phyloP scores from a whole-genome alignment of 148 eudicot genomes.

The Euryodendron excelsum region DNA sequence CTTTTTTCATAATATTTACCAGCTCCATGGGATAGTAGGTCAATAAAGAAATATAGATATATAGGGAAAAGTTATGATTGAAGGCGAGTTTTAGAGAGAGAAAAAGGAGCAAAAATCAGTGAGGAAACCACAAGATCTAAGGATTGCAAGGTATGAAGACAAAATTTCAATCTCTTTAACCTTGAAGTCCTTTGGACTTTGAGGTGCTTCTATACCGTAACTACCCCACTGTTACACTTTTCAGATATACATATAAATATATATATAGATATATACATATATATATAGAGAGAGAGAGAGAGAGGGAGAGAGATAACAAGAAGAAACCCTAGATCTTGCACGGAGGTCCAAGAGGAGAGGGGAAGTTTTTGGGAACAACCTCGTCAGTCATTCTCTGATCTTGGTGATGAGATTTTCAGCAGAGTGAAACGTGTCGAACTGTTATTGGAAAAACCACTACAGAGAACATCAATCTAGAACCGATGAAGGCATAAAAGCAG shows the following conservation, averaged over 20 bases:
- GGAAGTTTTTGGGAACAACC: slow-evolving; percentile 12
- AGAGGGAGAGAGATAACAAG: not conserved
- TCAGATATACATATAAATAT: no score
- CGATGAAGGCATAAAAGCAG: not conserved
- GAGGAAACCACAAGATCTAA: slow-evolving; percentile 29
- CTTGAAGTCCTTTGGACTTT: not conserved
- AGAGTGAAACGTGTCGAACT: slow-evolving; percentile 34
- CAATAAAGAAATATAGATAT: not conserved
- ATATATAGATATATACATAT: no score
- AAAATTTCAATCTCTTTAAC: slow-evolving; percentile 24
- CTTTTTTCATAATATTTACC: not conserved
- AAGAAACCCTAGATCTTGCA: slow-evolving; percentile 37
- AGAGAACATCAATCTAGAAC: slow-evolving; percentile 8
- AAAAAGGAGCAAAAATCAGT: not conserved
- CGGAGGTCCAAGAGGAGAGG: slow-evolving; percentile 26
- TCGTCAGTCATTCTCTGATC: slow-evolving; percentile 23
- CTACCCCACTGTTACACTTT: not conserved
- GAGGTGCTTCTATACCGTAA: not conserved
- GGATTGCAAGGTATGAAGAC: slow-evolving; percentile 23
- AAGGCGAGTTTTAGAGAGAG: slow-evolving; percentile 15
- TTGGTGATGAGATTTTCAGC: slow-evolving; percentile 11
- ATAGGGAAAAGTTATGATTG: slow-evolving; percentile 9
- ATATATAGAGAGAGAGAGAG: slow-evolving; percentile 5
- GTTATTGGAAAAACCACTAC: slow-evolving; percentile 13
- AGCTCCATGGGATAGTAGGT: not conserved